Conservation (phyloP, 805 yeast species). For the Lipomyces mesembrius region DNA sequence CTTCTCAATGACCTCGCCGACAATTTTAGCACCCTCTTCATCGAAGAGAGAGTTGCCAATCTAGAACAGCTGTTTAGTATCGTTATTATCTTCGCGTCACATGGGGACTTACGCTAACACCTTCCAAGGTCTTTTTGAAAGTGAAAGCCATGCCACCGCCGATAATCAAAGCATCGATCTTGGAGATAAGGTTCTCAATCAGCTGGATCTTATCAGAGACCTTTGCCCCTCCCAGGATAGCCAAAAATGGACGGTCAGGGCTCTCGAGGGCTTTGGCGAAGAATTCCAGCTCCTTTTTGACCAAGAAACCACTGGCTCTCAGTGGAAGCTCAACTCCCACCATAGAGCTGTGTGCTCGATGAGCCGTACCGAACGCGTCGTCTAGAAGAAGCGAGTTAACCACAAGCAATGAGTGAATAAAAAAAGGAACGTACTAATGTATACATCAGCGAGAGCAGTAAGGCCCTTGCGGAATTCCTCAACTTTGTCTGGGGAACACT, state of each 20-base stretch:
- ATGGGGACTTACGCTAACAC: conserved; percentile 53
- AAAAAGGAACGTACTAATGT: conserved; percentile 53
- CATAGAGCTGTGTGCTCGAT: conserved; percentile 99
- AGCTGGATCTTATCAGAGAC: conserved; percentile 98
- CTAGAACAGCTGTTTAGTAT: conserved; percentile 3
- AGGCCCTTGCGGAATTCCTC: conserved; percentile 85
- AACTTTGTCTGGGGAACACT: conserved; percentile 86
- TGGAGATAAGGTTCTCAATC: conserved; percentile 90
- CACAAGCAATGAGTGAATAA: background rate
- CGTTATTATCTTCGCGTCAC: background rate
- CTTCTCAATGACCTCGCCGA: conserved; percentile 88
- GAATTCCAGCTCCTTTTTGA: conserved; percentile 96
- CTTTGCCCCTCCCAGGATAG: conserved; percentile 99
- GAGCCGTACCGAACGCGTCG: conserved; percentile 99
- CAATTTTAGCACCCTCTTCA: conserved; percentile 93
- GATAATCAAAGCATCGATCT: conserved; percentile 90
- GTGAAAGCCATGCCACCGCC: conserved; percentile 99
- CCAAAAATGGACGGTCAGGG: conserved; percentile 98
- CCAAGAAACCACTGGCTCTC: conserved; percentile 98
- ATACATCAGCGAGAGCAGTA: conserved; percentile 93
- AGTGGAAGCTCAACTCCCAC: conserved; percentile 95
- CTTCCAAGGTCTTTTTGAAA: conserved; percentile 89
- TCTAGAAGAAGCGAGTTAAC: conserved; percentile 44
- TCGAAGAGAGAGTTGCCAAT: conserved; percentile 94
- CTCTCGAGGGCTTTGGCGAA: conserved; percentile 98